A percentile compares a stretch with the other conserved stretches of the same genome.
Conservation (phyloP, 78 protist genomes). For the Chrysochromulina parva region DNA sequence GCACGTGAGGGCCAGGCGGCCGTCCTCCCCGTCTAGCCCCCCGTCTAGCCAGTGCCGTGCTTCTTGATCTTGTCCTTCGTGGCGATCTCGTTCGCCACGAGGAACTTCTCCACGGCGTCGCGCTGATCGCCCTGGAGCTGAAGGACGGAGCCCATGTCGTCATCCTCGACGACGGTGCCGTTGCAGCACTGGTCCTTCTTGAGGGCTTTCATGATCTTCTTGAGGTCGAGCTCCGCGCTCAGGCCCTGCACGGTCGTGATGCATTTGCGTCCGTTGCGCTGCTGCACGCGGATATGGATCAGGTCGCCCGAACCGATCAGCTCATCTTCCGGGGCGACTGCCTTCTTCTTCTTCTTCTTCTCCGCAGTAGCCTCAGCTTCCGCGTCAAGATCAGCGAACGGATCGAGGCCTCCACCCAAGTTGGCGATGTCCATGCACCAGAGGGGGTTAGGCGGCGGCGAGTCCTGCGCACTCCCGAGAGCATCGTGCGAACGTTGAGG, state of each 20-base stretch:
- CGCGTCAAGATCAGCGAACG: neutral
- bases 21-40: too few relatives aligned
- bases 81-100: slow-evolving; percentile 53
- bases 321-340: neutral
- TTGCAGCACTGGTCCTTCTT: slow-evolving; percentile 54
- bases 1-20: too few relatives aligned
- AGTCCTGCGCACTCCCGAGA: too few relatives aligned
- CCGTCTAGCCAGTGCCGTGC: slow-evolving; percentile 12
- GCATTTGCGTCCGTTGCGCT: slow-evolving; percentile 74
- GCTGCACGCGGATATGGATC: slow-evolving; percentile 77
- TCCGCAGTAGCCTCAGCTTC: neutral
- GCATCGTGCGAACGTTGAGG: too few relatives aligned
- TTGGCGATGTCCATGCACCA: too few relatives aligned
- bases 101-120: slow-evolving; percentile 9
- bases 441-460: too few relatives aligned
- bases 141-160: slow-evolving; percentile 40
- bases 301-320: neutral
- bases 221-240: slow-evolving; percentile 21
- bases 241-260: slow-evolving; percentile 56
- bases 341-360: neutral
- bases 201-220: slow-evolving; percentile 17
- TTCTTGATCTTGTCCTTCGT: slow-evolving; percentile 44
- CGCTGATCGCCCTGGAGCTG: slow-evolving; percentile 59
- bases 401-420: neutral
- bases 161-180: slow-evolving; percentile 32